Percentiles rank a stretch among this genome's conserved stretches.
Evolutionary conservation across 2,329 filamentous ascomycete species (phyloP).

Genomic region (Colletotrichum neosansevieriae): DNA sequence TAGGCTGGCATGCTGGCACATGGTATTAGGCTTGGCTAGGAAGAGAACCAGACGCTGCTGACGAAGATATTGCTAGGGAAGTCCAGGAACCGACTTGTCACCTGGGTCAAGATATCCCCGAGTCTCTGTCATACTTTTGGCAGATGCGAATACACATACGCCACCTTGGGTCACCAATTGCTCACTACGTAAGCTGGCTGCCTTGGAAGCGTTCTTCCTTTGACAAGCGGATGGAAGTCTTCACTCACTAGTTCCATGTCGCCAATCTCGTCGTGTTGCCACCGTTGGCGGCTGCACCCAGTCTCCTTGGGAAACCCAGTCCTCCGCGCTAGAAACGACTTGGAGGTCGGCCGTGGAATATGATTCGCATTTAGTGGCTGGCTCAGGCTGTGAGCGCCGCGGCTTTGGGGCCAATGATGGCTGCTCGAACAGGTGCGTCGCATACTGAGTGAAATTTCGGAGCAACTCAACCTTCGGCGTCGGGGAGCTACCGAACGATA

Average conservation of each 20-base stretch:
- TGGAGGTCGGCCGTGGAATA: neutral
- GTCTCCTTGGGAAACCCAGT: neutral
- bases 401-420: constrained; percentile 32
- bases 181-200: neutral
- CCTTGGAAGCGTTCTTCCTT: too few species aligned
- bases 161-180: neutral
- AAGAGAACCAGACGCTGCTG: constrained; percentile 24
- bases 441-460: constrained; percentile 9
- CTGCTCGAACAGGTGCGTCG: constrained; percentile 18
- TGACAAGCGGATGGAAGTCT: too few species aligned
- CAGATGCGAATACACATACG: neutral
- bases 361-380: too few species aligned
- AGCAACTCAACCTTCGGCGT: neutral
- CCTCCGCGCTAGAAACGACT: neutral
- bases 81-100: constrained; percentile 3
- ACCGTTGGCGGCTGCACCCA: neutral
- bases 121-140: neutral
- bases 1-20: constrained; percentile 29
- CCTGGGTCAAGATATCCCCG: constrained; percentile 14
- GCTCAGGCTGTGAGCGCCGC: constrained; percentile 20
- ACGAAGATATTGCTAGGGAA: neutral
- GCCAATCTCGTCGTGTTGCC: neutral
- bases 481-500: constrained; percentile 23
- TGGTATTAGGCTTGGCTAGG: constrained; percentile 31
- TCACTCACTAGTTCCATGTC: too few species aligned